Evolutionary conservation across 768 basidiomycete genomes (phyloP).

Genomic region (Suillus clintonianus): DNA sequence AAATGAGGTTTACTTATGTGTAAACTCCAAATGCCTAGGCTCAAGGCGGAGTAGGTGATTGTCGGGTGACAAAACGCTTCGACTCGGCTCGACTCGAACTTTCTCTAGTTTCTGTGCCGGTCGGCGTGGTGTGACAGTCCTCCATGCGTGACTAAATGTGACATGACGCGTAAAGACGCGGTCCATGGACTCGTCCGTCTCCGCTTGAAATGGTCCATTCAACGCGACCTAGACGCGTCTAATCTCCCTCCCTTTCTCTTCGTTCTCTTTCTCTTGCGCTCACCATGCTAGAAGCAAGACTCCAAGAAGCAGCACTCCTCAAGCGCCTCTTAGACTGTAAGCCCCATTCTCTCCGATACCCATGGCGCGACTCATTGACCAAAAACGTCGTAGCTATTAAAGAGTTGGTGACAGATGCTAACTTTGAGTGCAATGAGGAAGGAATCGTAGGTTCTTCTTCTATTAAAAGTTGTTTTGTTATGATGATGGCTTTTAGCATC

Average conservation of each 20-base stretch:
- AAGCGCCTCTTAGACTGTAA: slow-evolving; percentile 93
- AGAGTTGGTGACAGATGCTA: slow-evolving; percentile 96
- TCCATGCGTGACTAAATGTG: slow-evolving; percentile 30
- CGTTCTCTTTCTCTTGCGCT: slow-evolving; percentile 10
- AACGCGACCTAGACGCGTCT: slow-evolving; percentile 36
- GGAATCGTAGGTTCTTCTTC: slow-evolving; percentile 66
- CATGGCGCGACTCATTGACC: slow-evolving; percentile 4
- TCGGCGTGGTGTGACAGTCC: slow-evolving; percentile 16
- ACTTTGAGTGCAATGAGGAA: slow-evolving; percentile 96
- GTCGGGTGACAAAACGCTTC: neutral
- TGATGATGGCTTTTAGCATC: slow-evolving; percentile 43
- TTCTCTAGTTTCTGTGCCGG: neutral
- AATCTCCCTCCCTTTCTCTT: slow-evolving; percentile 12
- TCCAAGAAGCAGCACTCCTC: slow-evolving; percentile 82
- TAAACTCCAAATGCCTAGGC: neutral
- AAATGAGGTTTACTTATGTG: neutral
- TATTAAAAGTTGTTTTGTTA: neutral
- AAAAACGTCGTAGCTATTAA: slow-evolving; percentile 72
- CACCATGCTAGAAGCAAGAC: slow-evolving; percentile 87
- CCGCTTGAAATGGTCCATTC: slow-evolving; percentile 33
- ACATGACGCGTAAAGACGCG: slow-evolving; percentile 27
- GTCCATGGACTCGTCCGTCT: slow-evolving; percentile 23
- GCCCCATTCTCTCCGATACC: slow-evolving; percentile 23
- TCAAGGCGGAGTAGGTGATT: neutral
- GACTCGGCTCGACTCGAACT: neutral